Evolutionary conservation across 805 yeast species (phyloP).

Genomic region (Teunomyces funiuensis): DNA sequence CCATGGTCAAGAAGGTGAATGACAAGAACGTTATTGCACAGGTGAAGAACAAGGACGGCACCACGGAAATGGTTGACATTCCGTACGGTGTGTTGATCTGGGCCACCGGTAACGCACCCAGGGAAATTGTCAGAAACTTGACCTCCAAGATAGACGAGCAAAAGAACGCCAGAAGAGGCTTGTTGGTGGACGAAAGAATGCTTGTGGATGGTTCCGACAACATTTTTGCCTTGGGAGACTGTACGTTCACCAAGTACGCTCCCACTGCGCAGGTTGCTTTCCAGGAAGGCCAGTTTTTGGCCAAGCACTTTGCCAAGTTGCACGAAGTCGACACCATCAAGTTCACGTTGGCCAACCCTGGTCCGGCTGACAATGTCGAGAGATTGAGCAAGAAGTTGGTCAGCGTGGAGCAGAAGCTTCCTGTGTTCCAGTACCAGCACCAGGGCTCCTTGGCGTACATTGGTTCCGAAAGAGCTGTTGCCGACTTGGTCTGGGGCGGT

Average conservation of each 20-base stretch:
- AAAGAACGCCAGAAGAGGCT: slow-evolving; percentile 86
- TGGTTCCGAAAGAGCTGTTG: slow-evolving; percentile 91
- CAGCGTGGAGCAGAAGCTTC: slow-evolving; percentile 41
- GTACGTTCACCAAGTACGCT: slow-evolving; percentile 86
- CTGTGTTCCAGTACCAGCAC: slow-evolving; percentile 77
- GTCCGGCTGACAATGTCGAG: slow-evolving; percentile 40
- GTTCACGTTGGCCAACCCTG: slow-evolving; percentile 39
- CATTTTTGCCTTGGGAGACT: slow-evolving; percentile 91
- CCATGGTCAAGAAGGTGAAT: slow-evolving; percentile 86
- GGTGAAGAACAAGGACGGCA: slow-evolving; percentile 64
- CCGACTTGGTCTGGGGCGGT: slow-evolving; percentile 79
- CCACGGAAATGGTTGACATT: slow-evolving; percentile 56
- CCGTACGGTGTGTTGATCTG: slow-evolving; percentile 94
- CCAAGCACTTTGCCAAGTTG: slow-evolving; percentile 64
- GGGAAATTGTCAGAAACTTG: slow-evolving; percentile 68
- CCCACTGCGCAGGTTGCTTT: slow-evolving; percentile 98
- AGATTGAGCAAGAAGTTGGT: slow-evolving; percentile 48
- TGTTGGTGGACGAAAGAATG: slow-evolving; percentile 78
- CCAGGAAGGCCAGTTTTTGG: slow-evolving; percentile 87
- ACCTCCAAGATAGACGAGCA: slow-evolving; percentile 71
- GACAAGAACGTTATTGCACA: slow-evolving; percentile 67
- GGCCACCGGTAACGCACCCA: slow-evolving; percentile 96
- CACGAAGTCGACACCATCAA: slow-evolving; percentile 60
- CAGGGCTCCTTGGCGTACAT: slow-evolving; percentile 94
- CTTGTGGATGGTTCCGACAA: slow-evolving; percentile 81